Conservation (phyloP, 371 early-diverging fungal genomes). For the Amoeboaphelidium occidentale region DNA sequence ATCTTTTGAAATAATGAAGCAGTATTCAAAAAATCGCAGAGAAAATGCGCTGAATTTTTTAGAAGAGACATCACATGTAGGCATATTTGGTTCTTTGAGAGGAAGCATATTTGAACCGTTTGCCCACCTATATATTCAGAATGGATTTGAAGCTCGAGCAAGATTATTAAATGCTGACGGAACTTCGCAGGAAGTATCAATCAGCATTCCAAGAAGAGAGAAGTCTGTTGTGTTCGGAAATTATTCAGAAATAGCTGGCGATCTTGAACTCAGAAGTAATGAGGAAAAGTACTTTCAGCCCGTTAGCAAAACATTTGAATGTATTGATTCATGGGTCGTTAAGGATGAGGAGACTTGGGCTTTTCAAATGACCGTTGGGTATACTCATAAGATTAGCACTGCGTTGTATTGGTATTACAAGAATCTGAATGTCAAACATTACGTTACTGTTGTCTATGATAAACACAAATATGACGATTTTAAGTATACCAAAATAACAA, state of each 20-base stretch:
- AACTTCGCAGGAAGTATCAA: not conserved
- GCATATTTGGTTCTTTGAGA: not conserved
- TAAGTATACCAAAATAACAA: not conserved
- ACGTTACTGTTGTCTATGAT: not conserved
- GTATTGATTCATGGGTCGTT: not conserved
- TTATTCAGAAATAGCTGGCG: not conserved
- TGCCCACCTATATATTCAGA: not conserved
- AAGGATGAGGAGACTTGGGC: not conserved
- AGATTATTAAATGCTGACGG: not conserved
- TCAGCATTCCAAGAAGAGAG: not conserved
- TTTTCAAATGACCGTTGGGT: not conserved
- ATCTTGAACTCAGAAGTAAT: not conserved
- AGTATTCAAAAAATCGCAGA: not conserved
- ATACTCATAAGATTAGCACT: not conserved
- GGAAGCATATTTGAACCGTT: not conserved
- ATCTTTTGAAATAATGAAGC: not conserved
- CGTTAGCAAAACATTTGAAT: not conserved
- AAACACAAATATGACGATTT: not conserved
- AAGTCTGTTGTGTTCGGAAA: not conserved
- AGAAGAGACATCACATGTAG: not conserved
- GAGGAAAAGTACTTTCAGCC: not conserved
- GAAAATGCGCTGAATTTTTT: not conserved
- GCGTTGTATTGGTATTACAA: not conserved
- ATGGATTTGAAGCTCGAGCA: not conserved
- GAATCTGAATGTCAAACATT: not conserved